These are phyloP conservation scores for Fusarium nygamai DNA, from an alignment of 2,329 filamentous ascomycete genomes.

Conservation along the genomic window DNA sequence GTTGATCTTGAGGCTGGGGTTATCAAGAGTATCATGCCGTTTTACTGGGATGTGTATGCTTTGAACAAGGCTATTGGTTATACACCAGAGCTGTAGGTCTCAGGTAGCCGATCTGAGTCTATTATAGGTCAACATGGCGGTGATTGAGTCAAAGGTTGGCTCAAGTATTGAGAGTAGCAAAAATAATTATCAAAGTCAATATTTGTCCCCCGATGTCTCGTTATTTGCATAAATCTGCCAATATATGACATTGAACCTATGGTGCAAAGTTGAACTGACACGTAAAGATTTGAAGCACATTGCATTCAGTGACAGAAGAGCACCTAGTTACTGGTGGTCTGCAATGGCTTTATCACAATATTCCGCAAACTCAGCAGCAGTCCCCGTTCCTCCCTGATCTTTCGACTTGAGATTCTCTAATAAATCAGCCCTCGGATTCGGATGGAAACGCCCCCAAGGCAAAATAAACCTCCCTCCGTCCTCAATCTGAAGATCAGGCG, in stretches of 20 bases:
- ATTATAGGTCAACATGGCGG: background rate
- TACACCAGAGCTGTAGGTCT: background rate
- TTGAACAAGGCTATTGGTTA: slow-evolving; percentile 37
- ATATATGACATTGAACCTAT: background rate
- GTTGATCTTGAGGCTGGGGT: slow-evolving; percentile 47
- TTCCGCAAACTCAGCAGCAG: slow-evolving; percentile 13
- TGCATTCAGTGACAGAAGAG: background rate
- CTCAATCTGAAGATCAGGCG: slow-evolving; percentile 2
- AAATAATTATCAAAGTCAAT: background rate
- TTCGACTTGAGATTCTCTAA: slow-evolving; percentile 5
- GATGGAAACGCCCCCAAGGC: slow-evolving; percentile 20
- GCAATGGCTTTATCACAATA: slow-evolving; percentile 6
- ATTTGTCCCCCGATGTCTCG: background rate
- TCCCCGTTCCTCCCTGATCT: slow-evolving; percentile 13
- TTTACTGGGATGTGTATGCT: slow-evolving; percentile 50
- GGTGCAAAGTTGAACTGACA: background rate
- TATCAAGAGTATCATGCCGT: slow-evolving; percentile 46
- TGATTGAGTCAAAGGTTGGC: background rate
- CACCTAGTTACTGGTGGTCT: background rate
- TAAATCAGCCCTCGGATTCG: slow-evolving; percentile 3
- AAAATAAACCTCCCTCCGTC: slow-evolving; percentile 18
- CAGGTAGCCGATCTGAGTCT: background rate
- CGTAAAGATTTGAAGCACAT: background rate
- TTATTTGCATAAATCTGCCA: background rate
- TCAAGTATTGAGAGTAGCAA: background rate